These are phyloP conservation scores for Cladorrhinum samala DNA, from an alignment of 495 filamentous ascomycete genomes.

Conservation along the genomic window DNA sequence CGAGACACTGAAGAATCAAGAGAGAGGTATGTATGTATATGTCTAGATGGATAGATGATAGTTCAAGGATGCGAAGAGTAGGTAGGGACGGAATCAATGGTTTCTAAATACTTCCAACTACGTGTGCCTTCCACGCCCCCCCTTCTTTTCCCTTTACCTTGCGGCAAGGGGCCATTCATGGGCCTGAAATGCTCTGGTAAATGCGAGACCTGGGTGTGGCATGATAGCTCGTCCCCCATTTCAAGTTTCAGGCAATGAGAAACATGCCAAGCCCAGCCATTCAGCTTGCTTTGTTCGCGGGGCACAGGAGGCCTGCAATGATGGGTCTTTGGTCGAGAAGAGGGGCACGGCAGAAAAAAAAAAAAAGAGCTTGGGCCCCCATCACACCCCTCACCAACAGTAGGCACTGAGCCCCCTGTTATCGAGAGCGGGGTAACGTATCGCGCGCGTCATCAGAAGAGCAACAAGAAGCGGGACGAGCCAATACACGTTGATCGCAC, in stretches of 20 bases:
- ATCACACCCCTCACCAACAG: background rate
- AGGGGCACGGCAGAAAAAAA: no score
- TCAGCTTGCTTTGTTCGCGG: constrained; percentile 22
- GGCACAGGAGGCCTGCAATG: constrained; percentile 10
- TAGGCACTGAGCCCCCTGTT: no score
- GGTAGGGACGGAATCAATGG: no score
- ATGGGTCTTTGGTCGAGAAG: constrained; percentile 11
- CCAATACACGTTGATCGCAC: no score
- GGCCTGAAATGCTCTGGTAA: background rate
- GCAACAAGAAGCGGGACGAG: no score
- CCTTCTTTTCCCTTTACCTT: background rate
- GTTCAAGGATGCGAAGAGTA: no score
- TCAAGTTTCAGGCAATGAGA: constrained; percentile 15
- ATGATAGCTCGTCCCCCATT: background rate
- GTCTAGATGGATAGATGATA: no score
- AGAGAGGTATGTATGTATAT: no score
- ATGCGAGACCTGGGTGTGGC: background rate
- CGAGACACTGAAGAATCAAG: no score
- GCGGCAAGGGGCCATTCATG: background rate
- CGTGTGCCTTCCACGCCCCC: no score
- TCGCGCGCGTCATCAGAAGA: background rate
- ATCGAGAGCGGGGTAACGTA: background rate
- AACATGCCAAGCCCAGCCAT: constrained; percentile 17
- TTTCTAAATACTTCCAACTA: no score
- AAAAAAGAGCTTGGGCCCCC: background rate